Evolutionary conservation across 2,329 filamentous ascomycete genomes (phyloP).

Genomic region (Saccharata proteae): DNA sequence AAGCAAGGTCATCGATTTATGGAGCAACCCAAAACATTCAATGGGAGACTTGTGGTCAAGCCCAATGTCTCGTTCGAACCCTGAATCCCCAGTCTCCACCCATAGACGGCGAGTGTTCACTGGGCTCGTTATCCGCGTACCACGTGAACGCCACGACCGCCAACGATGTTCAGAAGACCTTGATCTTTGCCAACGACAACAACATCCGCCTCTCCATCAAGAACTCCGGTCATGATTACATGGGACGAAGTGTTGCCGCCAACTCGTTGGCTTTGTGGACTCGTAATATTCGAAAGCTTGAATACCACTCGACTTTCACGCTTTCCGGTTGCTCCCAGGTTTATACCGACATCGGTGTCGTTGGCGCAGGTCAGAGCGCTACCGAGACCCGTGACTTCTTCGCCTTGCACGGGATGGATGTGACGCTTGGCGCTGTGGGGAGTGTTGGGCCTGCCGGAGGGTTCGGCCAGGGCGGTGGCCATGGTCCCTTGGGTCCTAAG

Average conservation of each 20-base stretch:
- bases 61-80: conserved; percentile 1
- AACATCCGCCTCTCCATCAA: conserved; percentile 15
- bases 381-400: conserved; percentile 2
- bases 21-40: conserved; percentile 7
- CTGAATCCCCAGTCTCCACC: not conserved
- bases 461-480: conserved; percentile 32
- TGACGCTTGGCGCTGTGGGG: conserved; percentile 4
- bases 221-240: conserved; percentile 16
- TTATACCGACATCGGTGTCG: conserved; percentile 2
- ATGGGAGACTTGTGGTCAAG: conserved; percentile 5
- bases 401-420: conserved; percentile 1
- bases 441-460: conserved; percentile 30
- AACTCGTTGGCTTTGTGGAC: conserved; percentile 15
- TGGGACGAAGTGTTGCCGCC: conserved; percentile 11
- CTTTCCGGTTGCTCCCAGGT: conserved; percentile 14
- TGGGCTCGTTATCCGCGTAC: conserved; percentile 10
- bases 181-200: conserved; percentile 13
- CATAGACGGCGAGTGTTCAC: conserved; percentile 2
- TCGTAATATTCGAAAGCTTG: conserved; percentile 9
- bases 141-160: conserved; percentile 13
- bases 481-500: conserved; percentile 26
- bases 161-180: conserved; percentile 12
- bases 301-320: conserved; percentile 13
- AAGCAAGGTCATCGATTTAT: conserved; percentile 3
- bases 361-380: conserved; percentile 2